Conservation (phyloP, 2,329 filamentous ascomycete genomes). For the Hymenotorrendiella dingleyae region DNA sequence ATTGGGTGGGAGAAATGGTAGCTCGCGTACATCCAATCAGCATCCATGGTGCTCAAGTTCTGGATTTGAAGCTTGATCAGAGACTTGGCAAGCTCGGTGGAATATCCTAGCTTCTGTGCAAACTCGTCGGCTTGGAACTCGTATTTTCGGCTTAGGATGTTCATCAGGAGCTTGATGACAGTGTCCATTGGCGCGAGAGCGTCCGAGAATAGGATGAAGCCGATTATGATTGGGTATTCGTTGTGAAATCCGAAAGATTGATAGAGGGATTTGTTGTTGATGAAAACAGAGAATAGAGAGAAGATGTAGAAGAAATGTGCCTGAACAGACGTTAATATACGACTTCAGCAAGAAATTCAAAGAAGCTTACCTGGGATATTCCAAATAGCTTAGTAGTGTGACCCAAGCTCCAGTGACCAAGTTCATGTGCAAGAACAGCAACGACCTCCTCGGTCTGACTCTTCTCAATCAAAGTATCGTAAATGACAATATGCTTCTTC, state of each 20-base stretch:
- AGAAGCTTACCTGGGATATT: conserved; percentile 65
- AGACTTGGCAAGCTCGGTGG: conserved; percentile 73
- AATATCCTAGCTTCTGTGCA: conserved; percentile 77
- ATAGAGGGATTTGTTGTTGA: conserved; percentile 91
- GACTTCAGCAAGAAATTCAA: background rate
- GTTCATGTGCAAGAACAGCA: conserved; percentile 88
- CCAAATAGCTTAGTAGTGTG: conserved; percentile 89
- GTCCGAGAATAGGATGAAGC: conserved; percentile 95
- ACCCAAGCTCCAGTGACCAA: conserved; percentile 94
- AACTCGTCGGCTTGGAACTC: conserved; percentile 96
- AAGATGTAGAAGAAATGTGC: conserved; percentile 96
- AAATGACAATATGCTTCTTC: conserved; percentile 99
- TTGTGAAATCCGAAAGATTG: conserved; percentile 81
- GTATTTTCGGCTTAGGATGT: conserved; percentile 87
- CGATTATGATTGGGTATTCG: conserved; percentile 87
- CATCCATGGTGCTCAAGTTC: conserved; percentile 97
- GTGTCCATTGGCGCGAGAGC: conserved; percentile 92
- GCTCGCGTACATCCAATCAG: conserved; percentile 95
- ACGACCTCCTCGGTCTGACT: conserved; percentile 87
- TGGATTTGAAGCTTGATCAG: conserved; percentile 97
- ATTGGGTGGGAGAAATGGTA: conserved; percentile 99
- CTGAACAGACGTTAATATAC: conserved; percentile 41
- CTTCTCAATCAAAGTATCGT: conserved; percentile 96
- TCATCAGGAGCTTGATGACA: conserved; percentile 93
- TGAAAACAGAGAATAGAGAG: conserved; percentile 90